Evolutionary conservation across 306 rosid genomes (phyloP).

Genomic region (Vicia villosa): DNA sequence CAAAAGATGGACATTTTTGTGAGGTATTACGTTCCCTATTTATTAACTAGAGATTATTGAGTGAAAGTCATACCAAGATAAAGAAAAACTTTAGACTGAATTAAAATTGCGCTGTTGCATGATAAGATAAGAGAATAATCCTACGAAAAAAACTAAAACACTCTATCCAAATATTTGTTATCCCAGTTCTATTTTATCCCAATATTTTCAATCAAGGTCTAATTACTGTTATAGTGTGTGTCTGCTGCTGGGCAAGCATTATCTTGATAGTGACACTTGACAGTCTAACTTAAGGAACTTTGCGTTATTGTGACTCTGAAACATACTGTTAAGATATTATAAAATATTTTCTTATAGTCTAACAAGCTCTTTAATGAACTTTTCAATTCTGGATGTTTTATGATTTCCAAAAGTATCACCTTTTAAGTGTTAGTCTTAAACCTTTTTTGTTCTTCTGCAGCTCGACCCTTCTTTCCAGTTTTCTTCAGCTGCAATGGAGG

Average conservation of each 20-base stretch:
- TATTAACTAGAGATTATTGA: slow-evolving; percentile 17
- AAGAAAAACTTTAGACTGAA: slow-evolving; percentile 11
- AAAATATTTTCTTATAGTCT: background rate
- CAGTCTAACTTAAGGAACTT: background rate
- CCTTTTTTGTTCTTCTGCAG: slow-evolving; percentile 39
- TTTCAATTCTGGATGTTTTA: background rate
- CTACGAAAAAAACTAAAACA: background rate
- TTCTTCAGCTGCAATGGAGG: slow-evolving; percentile 78
- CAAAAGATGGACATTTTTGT: slow-evolving; percentile 56
- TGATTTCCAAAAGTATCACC: background rate
- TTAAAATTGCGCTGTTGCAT: background rate
- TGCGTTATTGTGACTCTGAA: background rate
- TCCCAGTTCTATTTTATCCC: background rate
- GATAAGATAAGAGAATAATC: background rate
- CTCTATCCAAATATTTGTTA: background rate
- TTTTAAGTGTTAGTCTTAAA: slow-evolving; percentile 15
- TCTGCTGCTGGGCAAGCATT: background rate
- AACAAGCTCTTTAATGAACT: background rate
- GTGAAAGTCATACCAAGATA: background rate
- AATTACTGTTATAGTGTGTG: background rate
- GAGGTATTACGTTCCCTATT: slow-evolving; percentile 58
- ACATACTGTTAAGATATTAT: background rate
- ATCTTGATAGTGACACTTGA: background rate
- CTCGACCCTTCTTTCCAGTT: slow-evolving; percentile 59
- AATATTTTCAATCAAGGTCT: background rate